Evolutionary conservation across 1,139 yeast species (phyloP).

Genomic region (Suhomyces maxii): DNA sequence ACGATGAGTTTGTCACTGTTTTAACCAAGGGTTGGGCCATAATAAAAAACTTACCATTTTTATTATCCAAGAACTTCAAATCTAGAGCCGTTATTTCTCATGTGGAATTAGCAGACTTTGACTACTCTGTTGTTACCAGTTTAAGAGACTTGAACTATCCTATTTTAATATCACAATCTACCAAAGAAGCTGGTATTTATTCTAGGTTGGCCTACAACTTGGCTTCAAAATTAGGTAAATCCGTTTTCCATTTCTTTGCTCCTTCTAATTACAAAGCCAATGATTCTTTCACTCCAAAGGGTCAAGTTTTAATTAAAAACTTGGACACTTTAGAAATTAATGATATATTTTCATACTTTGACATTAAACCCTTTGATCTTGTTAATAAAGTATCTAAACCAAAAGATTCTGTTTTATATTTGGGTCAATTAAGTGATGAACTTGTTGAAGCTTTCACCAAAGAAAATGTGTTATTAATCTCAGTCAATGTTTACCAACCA

Average conservation of each 20-base stretch:
- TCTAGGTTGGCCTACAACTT: slow-evolving; percentile 59
- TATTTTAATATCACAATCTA: slow-evolving; percentile 62
- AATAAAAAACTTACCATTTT: slow-evolving; percentile 53
- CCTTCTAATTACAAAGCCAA: slow-evolving; percentile 23
- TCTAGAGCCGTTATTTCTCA: slow-evolving; percentile 55
- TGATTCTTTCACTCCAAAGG: slow-evolving; percentile 17
- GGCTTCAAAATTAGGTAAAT: slow-evolving; percentile 46
- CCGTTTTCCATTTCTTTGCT: slow-evolving; percentile 71
- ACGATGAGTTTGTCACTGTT: slow-evolving; percentile 46
- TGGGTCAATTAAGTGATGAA: slow-evolving; percentile 57
- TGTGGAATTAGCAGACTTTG: slow-evolving; percentile 55
- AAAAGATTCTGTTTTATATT: slow-evolving; percentile 54
- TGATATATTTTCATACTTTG: slow-evolving; percentile 29
- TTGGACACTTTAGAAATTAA: slow-evolving; percentile 19
- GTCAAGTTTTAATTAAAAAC: slow-evolving; percentile 18
- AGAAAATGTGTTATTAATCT: slow-evolving; percentile 49
- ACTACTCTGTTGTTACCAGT: slow-evolving; percentile 65
- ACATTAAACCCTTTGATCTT: slow-evolving; percentile 30
- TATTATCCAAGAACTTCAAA: slow-evolving; percentile 45
- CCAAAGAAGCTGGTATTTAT: slow-evolving; percentile 52
- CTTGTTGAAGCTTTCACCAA: slow-evolving; percentile 44
- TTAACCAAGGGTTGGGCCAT: slow-evolving; percentile 55
- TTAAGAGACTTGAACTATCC: slow-evolving; percentile 69
- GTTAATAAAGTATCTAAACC: slow-evolving; percentile 35
- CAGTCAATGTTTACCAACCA: slow-evolving; percentile 70